A percentile compares a stretch with the other conserved stretches of the same genome.
phyloP scores from a whole-genome alignment of 1,284 basidiomycete genomes.

The Afroboletus lepidellus region DNA sequence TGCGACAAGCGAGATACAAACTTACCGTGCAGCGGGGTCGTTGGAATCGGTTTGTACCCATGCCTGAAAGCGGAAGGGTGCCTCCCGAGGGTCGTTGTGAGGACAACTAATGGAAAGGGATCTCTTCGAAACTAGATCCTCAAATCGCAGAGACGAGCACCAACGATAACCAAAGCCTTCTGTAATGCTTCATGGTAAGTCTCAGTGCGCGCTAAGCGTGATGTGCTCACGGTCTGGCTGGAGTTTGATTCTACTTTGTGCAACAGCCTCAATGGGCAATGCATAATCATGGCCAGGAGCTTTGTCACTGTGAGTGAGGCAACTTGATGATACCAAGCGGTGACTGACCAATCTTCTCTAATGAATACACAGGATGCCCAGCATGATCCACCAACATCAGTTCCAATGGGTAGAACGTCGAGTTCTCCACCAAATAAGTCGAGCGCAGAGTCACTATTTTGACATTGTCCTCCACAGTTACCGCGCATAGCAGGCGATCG shows the following conservation, averaged over 20 bases:
- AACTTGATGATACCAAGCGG: background rate
- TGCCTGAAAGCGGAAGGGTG: constrained; percentile 94
- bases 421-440: constrained; percentile 91
- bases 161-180: constrained; percentile 95
- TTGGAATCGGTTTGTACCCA: constrained; percentile 82
- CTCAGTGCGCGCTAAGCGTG: constrained; percentile 2
- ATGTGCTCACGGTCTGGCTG: constrained; percentile 84
- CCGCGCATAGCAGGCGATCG: constrained; percentile 87
- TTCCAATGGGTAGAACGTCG: constrained; percentile 91
- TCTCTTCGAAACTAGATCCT: constrained; percentile 81
- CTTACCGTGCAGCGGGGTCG: constrained; percentile 61
- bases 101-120: constrained; percentile 85
- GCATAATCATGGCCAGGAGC: constrained; percentile 88
- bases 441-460: constrained; percentile 96
- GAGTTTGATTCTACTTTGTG: constrained; percentile 79
- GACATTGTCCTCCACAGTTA: constrained; percentile 89
- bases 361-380: constrained; percentile 77
- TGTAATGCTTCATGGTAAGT: constrained; percentile 32
- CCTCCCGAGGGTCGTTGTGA: constrained; percentile 79
- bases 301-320: constrained; percentile 26
- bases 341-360: constrained; percentile 80
- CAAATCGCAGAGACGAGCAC: constrained; percentile 89
- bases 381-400: constrained; percentile 85
- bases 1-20: background rate
- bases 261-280: constrained; percentile 90